Evolutionary conservation across 2,329 filamentous ascomycete genomes (phyloP), one percentile per base, ranked within the genome.

Genomic region (Cercospora nicotianae): DNA sequence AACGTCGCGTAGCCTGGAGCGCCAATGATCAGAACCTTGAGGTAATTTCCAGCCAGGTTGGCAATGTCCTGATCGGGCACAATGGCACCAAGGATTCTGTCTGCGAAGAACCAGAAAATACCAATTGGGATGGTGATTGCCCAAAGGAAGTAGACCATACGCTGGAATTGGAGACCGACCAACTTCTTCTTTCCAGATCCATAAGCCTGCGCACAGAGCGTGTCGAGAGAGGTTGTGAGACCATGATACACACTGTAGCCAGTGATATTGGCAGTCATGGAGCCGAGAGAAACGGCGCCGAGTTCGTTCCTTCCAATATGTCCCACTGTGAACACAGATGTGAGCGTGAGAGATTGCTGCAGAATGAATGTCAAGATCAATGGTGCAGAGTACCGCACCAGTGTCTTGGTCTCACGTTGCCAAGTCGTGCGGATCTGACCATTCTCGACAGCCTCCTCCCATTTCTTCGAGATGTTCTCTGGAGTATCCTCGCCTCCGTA

Each of bases 131-230:
- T 83, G 1, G 88, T 90, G 71, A 93, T 85, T 2, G 85, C 78
- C 82, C 90, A 89, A 2, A 95, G 84, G 76, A 95, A 94, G 76
- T 85, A 90, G 1, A 91, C 83, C 91, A 94, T 94, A 66, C 91
- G 86, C 80, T 95, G 91, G 70, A 92, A 85, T 75, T 95, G 92
- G 64, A 95, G 79, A 1, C 92, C 94, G 67, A 98, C 94, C 5
- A 98, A 87, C 73, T 94, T 91, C 77, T 91, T 96, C 77, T 91
- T 91, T 0, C 94, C 94, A 0, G 92, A 96, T 2, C 95, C 94
- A 77, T 96, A 98, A 0, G 95, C 94, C 79, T 98, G 94, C 0
- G 94, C 88, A 78, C 94, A 97, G 2, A 98, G 87, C 0, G 94
- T 98, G 80, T 98, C 94, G 42, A 98, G 84, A 71, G 90, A 92